Evolutionary conservation across 1,284 basidiomycete species (phyloP), one percentile per base, ranked within the genome.

Genomic region (Microbotryum silenes-acaulis): DNA sequence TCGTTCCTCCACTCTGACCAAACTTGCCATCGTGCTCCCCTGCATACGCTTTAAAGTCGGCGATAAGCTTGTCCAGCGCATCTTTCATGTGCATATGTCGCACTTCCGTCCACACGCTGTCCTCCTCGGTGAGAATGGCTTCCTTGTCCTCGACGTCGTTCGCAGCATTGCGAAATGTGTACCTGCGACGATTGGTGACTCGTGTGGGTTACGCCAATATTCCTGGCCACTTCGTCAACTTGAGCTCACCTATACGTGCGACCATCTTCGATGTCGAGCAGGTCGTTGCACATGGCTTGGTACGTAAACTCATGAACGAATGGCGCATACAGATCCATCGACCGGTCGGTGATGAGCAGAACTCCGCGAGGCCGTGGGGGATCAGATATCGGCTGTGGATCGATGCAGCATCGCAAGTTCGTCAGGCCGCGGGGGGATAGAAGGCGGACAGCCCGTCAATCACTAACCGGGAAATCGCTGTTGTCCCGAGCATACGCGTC

Each of bases 41-140:
- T 71, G 93, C 81, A 73, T 97, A 97, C 73, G 86, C 84, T 74
- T 91, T 91, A 77, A 98, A 97, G 77, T 97, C 91, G 14, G 82
- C 82, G 83, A 96, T 93, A 61, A 98, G 82, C 75, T 91, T 92
- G 78, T 97, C 91, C 71, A 97, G 94, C 4, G 92, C 90, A 77
- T 98, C 96, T 60, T 90, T 87, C 88, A 98, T 97, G 77, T 98
- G 94, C 82, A 97, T 84, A 75, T 98, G 96, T 58, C 93, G 85
- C 55, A 97, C 84, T 48, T 86, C 85, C 25, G 85, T 86, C 92
- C 93, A 99, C 4, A 97, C 87, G 51, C 82, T 82, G 75, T 99
- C 94, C 2, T 83, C 78, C 68, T 99, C 94, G 21, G 85, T 84
- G 37, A 98, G 79, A 1, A 81, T 81, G 3, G 91, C 91, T 4